Base-by-base conservation (phyloP, 495 filamentous ascomycete species). In the Antarctomyces pellizariae region DNA sequence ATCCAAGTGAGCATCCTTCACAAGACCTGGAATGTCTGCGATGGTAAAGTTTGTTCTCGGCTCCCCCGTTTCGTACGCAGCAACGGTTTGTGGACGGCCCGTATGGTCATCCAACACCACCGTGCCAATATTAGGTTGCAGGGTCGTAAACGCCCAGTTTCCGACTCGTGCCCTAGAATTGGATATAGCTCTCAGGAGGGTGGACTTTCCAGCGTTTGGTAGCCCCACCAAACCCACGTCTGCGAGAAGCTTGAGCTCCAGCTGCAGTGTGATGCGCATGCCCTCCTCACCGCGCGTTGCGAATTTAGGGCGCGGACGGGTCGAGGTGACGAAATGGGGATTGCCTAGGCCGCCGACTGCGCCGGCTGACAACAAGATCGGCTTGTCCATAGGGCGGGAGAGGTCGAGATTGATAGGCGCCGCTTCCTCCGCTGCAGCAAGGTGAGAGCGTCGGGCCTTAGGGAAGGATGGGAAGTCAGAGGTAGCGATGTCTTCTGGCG, bases 161-260 rank as follows among this genome's bases (percentile, higher is more conserved):
- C 86, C 86, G 15, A 97, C 71, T 9, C 89, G 67, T 1, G 89
- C 74, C 24, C 77, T 67, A 47, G 76, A 82, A 36, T 75, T 71
- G 36, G 64, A 89, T 36, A 97, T 49, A 1, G 83, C 72, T 24
- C 86, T 72, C 3, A 93, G 62, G 5, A 97, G 59, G 0, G 89
- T 93, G 43, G 75, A 86, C 46, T 97, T 97, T 7, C 86, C 86
- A 1, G 89, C 86, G 45, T 97, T 97, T 0, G 86, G 89, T 26
- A 92, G 62, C 1, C 86, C 86, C 14, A 97, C 86, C 6, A 97
- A 56, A 1, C 84, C 86, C 10, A 97, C 72, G 48, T 97, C 86
- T 8, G 86, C 86, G 6, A 97, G 65, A 3, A 97, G 57, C 52
- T 93, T 95, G 31, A 97, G 60, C 45, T 97, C 86, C 28, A 97